Evolutionary conservation across 495 filamentous ascomycete species (phyloP), one percentile per base, ranked within the genome.

Genomic region (Podospora pseudopauciseta): DNA sequence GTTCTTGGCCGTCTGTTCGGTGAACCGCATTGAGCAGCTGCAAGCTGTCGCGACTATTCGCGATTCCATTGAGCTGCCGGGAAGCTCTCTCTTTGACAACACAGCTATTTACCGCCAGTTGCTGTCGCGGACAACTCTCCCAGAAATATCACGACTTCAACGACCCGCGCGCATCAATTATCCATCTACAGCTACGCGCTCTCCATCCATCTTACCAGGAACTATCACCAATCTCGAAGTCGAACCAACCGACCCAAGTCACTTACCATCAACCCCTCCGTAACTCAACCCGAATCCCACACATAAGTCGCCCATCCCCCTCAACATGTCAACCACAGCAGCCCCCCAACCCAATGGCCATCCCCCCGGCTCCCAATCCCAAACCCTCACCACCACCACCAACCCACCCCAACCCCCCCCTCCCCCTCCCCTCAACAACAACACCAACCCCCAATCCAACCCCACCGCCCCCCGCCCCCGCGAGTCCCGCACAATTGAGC

Each of bases 401-500:
- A 53, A 83, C 84, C 63, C 66, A 28, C 55, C 56, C 15, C 60
- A 6, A 20, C 66, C 28, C 71, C 71, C 28, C 73, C 71, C 62
- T 71, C 73, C 60, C 68, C 76, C 4, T 9, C 61, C 84, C 63
- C 65, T 32, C 70, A 74, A 20, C 61, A 63, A 5, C 60, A 6
- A 30, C 32, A 44, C 30, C n/a, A 13, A 28, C 20, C 23, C 27
- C 60, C 23, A 23, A 1, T 23, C 20, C 30, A 63, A 28, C 61
- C 27, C 27, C 20, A 80, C 85, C 55, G 83, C 87, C 30, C 89
- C 90, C 54, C 91, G 93, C 2, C 95, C 95, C 7, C 91, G 94
- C 73, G 94, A 99, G 78, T 90, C 94, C 18, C 90, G 94, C 61
- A 87, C 95, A 34, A 87, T 99, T 71, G 94, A 99, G 78, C 89